These are phyloP conservation scores for Mycena galericulata DNA, from an alignment of 768 basidiomycete species.

Conservation along the genomic window DNA sequence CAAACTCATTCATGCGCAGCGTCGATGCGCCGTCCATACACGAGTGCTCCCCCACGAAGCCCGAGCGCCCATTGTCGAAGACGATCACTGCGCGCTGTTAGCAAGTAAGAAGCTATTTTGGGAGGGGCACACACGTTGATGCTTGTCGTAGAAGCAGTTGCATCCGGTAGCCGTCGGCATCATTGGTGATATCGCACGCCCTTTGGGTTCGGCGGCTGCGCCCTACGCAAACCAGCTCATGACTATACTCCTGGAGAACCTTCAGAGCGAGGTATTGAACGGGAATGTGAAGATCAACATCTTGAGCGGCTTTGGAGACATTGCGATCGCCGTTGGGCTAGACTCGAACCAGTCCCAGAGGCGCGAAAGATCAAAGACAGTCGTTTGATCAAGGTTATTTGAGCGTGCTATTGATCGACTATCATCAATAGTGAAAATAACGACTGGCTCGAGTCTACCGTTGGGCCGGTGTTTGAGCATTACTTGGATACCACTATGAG, in stretches of 20 bases:
- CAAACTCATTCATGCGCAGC: constrained; percentile 93
- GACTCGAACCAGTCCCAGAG: too few species aligned
- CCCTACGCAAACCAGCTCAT: constrained; percentile 92
- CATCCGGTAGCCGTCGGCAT: constrained; percentile 93
- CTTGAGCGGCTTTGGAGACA: constrained; percentile 94
- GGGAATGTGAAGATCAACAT: constrained; percentile 98
- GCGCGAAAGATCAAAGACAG: too few species aligned
- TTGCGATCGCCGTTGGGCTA: constrained; percentile 94
- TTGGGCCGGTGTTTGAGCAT: constrained; percentile 87
- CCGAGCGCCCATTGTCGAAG: constrained; percentile 94
- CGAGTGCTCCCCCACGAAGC: constrained; percentile 90
- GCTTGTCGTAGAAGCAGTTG: constrained; percentile 97
- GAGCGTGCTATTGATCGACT: too few species aligned
- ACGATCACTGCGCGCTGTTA: constrained; percentile 78
- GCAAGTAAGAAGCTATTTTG: not conserved
- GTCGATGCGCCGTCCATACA: constrained; percentile 97
- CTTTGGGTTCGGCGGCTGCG: constrained; percentile 84
- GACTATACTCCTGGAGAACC: constrained; percentile 90
- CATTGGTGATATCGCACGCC: constrained; percentile 96
- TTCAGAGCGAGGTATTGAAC: constrained; percentile 91
- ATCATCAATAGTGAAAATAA: too few species aligned
- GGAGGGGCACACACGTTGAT: constrained; percentile 75
- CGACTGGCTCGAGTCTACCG: too few species aligned
- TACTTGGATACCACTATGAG: constrained; percentile 92
- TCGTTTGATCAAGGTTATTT: too few species aligned